Conservation (phyloP, 192 early-diverging fungal species). For the Coemansia sp. region DNA sequence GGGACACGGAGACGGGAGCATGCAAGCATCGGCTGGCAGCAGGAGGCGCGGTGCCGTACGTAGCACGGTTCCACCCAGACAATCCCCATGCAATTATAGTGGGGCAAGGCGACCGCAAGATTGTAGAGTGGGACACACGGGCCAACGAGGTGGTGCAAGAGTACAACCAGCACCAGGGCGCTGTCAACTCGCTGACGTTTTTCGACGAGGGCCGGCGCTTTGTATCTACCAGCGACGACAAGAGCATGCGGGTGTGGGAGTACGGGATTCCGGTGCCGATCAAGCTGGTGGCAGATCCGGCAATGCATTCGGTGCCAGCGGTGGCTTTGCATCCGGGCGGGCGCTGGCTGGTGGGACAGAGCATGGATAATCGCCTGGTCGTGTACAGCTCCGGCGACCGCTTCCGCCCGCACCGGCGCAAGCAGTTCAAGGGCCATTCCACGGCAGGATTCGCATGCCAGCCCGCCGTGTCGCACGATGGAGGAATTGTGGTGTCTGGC, state of each 20-base stretch:
- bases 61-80: conserved; percentile 89
- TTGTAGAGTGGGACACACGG: conserved; percentile 80
- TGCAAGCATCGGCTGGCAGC: conserved; percentile 76
- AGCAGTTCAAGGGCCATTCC: conserved; percentile 87
- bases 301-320: conserved; percentile 95
- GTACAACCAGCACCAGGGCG: conserved; percentile 96
- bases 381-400: conserved; percentile 84
- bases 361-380: conserved; percentile 94
- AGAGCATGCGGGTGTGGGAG: conserved; percentile 96
- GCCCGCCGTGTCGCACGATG: conserved; percentile 89
- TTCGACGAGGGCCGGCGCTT: conserved; percentile 92
- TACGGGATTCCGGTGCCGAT: conserved; percentile 98
- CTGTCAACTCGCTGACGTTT: conserved; percentile 96
- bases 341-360: conserved; percentile 93
- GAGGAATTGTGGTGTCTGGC: conserved; percentile 80
- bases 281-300: conserved; percentile 93
- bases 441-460: conserved; percentile 97
- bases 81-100: conserved; percentile 87
- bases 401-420: conserved; percentile 86
- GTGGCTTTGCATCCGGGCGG: conserved; percentile 84
- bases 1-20: conserved; percentile 98
- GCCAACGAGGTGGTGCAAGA: conserved; percentile 84
- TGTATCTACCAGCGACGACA: conserved; percentile 95
- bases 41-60: conserved; percentile 74
- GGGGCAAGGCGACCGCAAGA: conserved; percentile 91